These are phyloP conservation scores for Hypoxylon intermedium DNA, from an alignment of 495 filamentous ascomycete genomes.

Conservation along the genomic window DNA sequence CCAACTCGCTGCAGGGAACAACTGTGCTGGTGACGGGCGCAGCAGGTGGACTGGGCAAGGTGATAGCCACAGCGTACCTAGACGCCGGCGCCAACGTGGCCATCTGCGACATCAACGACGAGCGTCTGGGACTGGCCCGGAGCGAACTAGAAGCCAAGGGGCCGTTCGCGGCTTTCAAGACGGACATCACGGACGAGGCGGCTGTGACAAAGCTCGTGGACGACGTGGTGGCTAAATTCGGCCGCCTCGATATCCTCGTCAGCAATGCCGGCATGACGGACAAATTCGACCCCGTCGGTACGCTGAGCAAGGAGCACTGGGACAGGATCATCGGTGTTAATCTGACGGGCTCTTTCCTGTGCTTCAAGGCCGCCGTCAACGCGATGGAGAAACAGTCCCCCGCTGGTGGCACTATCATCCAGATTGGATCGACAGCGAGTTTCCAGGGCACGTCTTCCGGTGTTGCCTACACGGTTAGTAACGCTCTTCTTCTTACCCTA, in stretches of 20 bases:
- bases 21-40: conserved; percentile 55
- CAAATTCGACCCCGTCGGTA: conserved; percentile 61
- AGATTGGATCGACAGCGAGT: conserved; percentile 54
- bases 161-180: conserved; percentile 41
- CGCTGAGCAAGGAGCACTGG: conserved; percentile 59
- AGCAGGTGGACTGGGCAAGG: conserved; percentile 52
- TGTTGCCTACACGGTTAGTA: conserved; percentile 60
- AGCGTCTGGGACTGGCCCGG: conserved; percentile 45
- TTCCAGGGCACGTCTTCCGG: conserved; percentile 48
- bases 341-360: conserved; percentile 63
- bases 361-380: conserved; percentile 60
- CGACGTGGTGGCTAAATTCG: conserved; percentile 46
- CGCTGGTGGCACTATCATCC: conserved; percentile 53
- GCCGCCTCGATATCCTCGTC: conserved; percentile 56
- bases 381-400: conserved; percentile 33
- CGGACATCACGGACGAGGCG: conserved; percentile 49
- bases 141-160: conserved; percentile 37
- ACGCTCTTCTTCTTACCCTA: not conserved
- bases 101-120: conserved; percentile 54
- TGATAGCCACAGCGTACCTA: conserved; percentile 48
- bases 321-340: conserved; percentile 66
- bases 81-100: conserved; percentile 52
- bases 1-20: conserved; percentile 39
- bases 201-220: conserved; percentile 46
- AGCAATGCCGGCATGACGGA: conserved; percentile 63